Evolutionary conservation across 768 basidiomycete genomes (phyloP).

Genomic region (Russula ochroleuca): DNA sequence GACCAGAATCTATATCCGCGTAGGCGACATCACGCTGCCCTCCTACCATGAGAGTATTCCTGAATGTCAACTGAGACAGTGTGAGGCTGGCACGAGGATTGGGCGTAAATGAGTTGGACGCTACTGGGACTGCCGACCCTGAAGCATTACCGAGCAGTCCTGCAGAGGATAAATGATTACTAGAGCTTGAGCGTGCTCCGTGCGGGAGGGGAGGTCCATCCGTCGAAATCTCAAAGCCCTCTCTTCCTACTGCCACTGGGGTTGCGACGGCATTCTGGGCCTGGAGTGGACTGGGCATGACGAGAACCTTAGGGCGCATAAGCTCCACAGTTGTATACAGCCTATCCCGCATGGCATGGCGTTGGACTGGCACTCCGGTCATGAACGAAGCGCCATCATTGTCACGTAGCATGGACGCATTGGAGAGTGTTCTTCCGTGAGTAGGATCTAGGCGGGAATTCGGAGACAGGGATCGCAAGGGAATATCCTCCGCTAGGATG

Average conservation of each 20-base stretch:
- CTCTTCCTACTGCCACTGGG: constrained; percentile 39
- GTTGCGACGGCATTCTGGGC: constrained; percentile 37
- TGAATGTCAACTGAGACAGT: constrained; percentile 80
- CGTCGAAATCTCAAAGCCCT: constrained; percentile 58
- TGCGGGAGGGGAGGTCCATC: constrained; percentile 79
- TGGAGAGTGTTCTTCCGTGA: constrained; percentile 59
- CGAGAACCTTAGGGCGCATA: constrained; percentile 83
- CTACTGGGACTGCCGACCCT: constrained; percentile 38
- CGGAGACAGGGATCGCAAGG: constrained; percentile 57
- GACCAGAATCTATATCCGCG: constrained; percentile 51
- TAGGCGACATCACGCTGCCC: constrained; percentile 62
- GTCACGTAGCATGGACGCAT: constrained; percentile 58
- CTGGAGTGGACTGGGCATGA: constrained; percentile 90
- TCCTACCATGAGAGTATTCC: constrained; percentile 69
- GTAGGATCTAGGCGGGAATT: constrained; percentile 79
- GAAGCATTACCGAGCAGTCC: constrained; percentile 33
- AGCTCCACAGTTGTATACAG: constrained; percentile 73
- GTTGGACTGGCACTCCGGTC: constrained; percentile 33
- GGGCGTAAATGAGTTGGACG: constrained; percentile 69
- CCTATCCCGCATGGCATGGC: constrained; percentile 42
- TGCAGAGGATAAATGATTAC: constrained; percentile 39
- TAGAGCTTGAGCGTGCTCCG: constrained; percentile 58
- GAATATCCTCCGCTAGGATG: constrained; percentile 44
- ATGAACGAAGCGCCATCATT: constrained; percentile 42
- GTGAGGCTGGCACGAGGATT: constrained; percentile 72